Base-by-base conservation (phyloP, 495 filamentous ascomycete species). In the Penicillium silybi region DNA sequence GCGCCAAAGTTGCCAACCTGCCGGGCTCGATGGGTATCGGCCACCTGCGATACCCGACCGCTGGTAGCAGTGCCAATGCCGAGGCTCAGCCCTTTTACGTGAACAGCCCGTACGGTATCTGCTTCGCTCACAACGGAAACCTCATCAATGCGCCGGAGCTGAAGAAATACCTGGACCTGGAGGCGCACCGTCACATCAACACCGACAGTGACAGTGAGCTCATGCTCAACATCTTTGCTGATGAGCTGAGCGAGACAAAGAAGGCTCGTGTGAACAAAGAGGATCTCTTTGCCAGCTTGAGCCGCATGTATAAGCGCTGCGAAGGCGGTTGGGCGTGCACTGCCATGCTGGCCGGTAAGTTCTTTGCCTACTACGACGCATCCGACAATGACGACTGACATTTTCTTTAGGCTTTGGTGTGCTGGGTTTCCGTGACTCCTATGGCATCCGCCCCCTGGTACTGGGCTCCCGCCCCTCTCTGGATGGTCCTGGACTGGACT, bases 121-220 rank as follows among this genome's bases (percentile, higher is more conserved):
- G 69, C 59, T 73, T 85, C 58, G 79, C 79, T 11, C 81, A 89
- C 70, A 97, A 97, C 62, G 93, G 93, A 27, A 98, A 97, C 68
- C 77, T 97, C 39, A 92, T 97, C 75, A 97, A 98, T 65, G 87
- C 90, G n/a, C 78, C 80, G 3, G 85, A 87, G 40, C 75, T 98
- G 38, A 85, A 84, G 62, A 68, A 73, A 50, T 91, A 85, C 63
- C 80, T 98, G 35, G 93, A 98, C 60, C 74, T 86, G 56, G 89
- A 92, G 53, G 93, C 89, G 5, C 92, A 95, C 69, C 80, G 93
- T 57, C 93, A 97, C 66, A 92, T 97, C 71, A 98, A 98, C 72
- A 96, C 93, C 22, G 91, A 97, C 52, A 91, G 85, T 48, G 93
- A 98, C 67, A 91, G 87, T 60, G 93, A 98, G 75, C 69, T 95